Evolutionary conservation across 495 filamentous ascomycete genomes (phyloP).

Genomic region (Apodospora peruviana): DNA sequence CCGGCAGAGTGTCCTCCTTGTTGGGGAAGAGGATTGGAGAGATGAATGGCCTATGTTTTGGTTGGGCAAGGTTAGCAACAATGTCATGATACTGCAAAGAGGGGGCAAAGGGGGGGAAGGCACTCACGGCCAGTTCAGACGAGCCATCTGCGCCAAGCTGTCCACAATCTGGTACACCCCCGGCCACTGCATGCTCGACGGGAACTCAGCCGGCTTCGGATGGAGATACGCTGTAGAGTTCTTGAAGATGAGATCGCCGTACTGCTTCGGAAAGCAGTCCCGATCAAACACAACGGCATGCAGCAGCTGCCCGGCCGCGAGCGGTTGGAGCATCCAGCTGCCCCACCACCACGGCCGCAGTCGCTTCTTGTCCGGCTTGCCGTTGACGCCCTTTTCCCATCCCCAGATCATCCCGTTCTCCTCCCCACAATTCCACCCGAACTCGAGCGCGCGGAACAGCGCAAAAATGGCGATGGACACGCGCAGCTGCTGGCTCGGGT

Average conservation of each 20-base stretch:
- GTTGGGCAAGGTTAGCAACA: conserved; percentile 29
- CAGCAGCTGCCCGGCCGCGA: conserved; percentile 85
- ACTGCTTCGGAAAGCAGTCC: conserved; percentile 73
- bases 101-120: neutral
- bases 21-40: conserved; percentile 84
- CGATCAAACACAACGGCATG: conserved; percentile 91
- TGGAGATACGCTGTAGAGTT: conserved; percentile 76
- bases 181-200: conserved; percentile 66
- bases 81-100: neutral
- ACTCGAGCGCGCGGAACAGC: conserved; percentile 75
- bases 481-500: conserved; percentile 70
- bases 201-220: conserved; percentile 61
- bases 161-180: conserved; percentile 70
- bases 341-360: conserved; percentile 82
- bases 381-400: conserved; percentile 29
- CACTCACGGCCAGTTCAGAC: conserved; percentile 77
- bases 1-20: conserved; percentile 57
- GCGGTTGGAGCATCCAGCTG: conserved; percentile 90
- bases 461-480: conserved; percentile 75
- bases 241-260: conserved; percentile 67
- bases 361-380: conserved; percentile 31
- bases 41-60: conserved; percentile 51
- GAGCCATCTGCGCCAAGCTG: conserved; percentile 71
- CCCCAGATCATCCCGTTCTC: conserved; percentile 73
- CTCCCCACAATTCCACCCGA: conserved; percentile 77